These are phyloP conservation scores for Neofusicoccum ribis DNA, from an alignment of 2,329 filamentous ascomycete genomes.

Conservation along the genomic window DNA sequence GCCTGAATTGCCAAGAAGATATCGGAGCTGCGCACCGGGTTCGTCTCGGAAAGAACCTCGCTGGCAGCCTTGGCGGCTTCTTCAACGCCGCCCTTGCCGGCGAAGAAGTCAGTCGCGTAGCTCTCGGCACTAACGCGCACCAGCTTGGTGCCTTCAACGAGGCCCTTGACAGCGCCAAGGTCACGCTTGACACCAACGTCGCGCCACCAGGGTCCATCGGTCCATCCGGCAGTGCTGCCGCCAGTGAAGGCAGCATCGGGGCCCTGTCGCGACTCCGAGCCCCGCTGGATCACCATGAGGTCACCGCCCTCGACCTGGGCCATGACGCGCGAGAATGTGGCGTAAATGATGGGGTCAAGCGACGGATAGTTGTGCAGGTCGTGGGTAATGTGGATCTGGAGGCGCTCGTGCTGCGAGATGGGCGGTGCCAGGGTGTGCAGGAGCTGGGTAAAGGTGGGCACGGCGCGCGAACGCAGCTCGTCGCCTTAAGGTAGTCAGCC, in stretches of 20 bases:
- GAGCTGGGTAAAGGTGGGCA: constrained; percentile 93
- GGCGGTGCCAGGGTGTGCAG: constrained; percentile 93
- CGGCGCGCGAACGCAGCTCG: constrained; percentile 67
- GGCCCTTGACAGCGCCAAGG: constrained; percentile 75
- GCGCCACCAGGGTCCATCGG: constrained; percentile 96
- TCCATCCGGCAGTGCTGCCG: constrained; percentile 66
- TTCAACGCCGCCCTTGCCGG: constrained; percentile 74
- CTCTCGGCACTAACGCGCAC: constrained; percentile 85
- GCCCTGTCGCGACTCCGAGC: constrained; percentile 75
- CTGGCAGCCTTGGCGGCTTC: constrained; percentile 77
- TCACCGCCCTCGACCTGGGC: constrained; percentile 98
- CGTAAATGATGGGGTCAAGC: constrained; percentile 87
- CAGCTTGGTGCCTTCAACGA: constrained; percentile 86
- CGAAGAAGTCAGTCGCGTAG: constrained; percentile 84
- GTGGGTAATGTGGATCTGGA: constrained; percentile 96
- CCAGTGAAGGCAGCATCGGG: constrained; percentile 60
- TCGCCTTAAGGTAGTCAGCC: constrained; percentile 60
- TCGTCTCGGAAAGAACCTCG: constrained; percentile 76
- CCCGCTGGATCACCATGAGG: constrained; percentile 88
- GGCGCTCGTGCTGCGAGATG: constrained; percentile 93
- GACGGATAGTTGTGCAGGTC: constrained; percentile 93
- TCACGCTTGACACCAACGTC: constrained; percentile 68
- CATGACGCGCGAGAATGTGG: constrained; percentile 94
- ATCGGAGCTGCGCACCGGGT: constrained; percentile 88
- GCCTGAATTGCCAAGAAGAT: constrained; percentile 96